Evolutionary conservation across 1,284 basidiomycete genomes (phyloP), one percentile per base, ranked within the genome.

Genomic region (Malassezia caprae): DNA sequence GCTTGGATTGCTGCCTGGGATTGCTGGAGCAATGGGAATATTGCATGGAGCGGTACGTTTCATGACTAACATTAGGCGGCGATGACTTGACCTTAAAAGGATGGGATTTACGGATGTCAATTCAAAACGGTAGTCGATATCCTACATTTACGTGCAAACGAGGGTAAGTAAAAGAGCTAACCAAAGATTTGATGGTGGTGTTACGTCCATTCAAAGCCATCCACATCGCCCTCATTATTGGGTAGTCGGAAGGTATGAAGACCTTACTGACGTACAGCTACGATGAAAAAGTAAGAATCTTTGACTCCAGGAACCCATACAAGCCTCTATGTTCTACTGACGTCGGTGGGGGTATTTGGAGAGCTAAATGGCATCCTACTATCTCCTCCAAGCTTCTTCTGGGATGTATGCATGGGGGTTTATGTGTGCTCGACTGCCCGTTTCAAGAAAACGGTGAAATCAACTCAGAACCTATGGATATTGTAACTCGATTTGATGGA

Each of bases 341-440:
- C 48, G 83, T 90, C 0, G 89, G 88, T 1, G 94, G 94, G 2
- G 94, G 94, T 2, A 86, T 85, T 11, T 99, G 94, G 94, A 81
- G 94, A 15, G 82, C 90, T 46, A 93, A 94, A 74, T 98, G 91
- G 89, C 90, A 96, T 74, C 89, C 90, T 0, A 80, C 79, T 1
- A 51, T 65, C 31, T 60, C 79, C 1, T 59, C 68, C 3, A 80
- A 84, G 34, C 78, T 98, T 1, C 79, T 96, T 26, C 83, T 90
- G 10, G 94, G 90, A 0, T 88, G 87, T 71, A 99, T 98, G 94
- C 91, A 96, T 70, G 90, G 88, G 60, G 93, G 94, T 1, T 93
- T 90, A 13, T 31, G 21, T n/a, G 34, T 48, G 21, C 80, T 93
- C 91, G 66, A 58, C 70, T 40, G 42, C 72, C 23, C 35, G 23